These are phyloP conservation scores for Acer negundo DNA, from an alignment of 345 rosid species.

Conservation along the genomic window DNA sequence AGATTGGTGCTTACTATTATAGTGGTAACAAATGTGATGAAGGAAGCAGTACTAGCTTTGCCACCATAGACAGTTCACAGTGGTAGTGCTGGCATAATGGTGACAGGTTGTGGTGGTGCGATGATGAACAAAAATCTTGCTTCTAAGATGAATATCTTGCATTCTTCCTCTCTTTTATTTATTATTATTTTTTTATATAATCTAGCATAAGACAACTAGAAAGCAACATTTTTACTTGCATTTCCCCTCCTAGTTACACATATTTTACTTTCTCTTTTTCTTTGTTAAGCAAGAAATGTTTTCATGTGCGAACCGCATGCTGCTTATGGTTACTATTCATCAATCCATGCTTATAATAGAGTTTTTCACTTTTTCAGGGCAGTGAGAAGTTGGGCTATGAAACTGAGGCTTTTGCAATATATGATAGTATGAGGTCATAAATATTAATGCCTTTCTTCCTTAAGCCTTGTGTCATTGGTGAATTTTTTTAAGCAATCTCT, in stretches of 20 bases:
- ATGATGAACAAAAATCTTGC: background rate
- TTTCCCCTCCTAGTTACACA: background rate
- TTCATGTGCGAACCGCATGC: background rate
- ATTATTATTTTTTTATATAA: background rate
- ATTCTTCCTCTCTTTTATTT: background rate
- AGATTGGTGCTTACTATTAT: background rate
- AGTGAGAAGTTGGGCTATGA: constrained; percentile 80
- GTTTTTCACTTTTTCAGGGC: constrained; percentile 43
- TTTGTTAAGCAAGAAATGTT: background rate
- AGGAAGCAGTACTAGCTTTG: background rate
- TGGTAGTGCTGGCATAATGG: background rate
- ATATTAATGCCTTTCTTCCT: constrained; percentile 20
- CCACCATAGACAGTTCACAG: background rate
- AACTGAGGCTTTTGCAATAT: constrained; percentile 87
- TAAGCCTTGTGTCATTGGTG: constrained; percentile 8
- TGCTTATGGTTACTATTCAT: background rate
- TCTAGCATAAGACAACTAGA: background rate
- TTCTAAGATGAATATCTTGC: background rate
- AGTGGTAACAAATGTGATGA: background rate
- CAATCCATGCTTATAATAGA: background rate
- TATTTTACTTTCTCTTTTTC: background rate
- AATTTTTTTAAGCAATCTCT: constrained; percentile 9
- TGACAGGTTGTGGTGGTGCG: background rate
- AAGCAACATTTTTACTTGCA: background rate
- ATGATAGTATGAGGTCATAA: constrained; percentile 83